These are phyloP conservation scores for Daphne laureola DNA, from an alignment of 441 rosid genomes.

Conservation along the genomic window DNA sequence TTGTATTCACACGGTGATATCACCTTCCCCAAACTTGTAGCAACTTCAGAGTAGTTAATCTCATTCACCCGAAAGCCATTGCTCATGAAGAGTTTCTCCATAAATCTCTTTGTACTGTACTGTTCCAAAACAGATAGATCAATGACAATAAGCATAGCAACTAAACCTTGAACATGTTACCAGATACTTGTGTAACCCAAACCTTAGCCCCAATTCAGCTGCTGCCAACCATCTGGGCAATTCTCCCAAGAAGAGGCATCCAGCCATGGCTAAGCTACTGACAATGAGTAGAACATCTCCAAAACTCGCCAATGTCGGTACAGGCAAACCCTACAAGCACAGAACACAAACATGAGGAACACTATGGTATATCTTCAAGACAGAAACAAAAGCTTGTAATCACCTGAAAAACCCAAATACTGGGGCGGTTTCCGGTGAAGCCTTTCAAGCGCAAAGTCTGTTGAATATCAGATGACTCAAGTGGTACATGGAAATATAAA, in stretches of 20 bases:
- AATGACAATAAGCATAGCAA: not conserved
- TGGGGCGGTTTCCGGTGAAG: constrained; percentile 61
- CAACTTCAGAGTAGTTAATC: constrained; percentile 43
- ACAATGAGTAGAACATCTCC: constrained; percentile 55
- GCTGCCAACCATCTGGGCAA: constrained; percentile 57
- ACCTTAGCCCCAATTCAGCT: constrained; percentile 51
- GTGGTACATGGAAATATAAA: constrained; percentile 62
- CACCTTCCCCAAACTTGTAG: constrained; percentile 48
- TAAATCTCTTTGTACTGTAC: constrained; percentile 48
- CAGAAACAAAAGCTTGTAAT: not conserved
- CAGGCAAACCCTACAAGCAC: constrained; percentile 47
- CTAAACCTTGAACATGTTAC: not conserved
- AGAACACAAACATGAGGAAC: constrained; percentile 11
- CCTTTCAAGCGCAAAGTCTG: constrained; percentile 49
- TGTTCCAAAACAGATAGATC: constrained; percentile 20
- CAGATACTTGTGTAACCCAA: constrained; percentile 3
- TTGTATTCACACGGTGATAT: constrained; percentile 32
- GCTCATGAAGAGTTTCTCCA: constrained; percentile 64
- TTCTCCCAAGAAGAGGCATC: constrained; percentile 68
- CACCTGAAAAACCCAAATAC: constrained; percentile 89
- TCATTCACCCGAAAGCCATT: constrained; percentile 52
- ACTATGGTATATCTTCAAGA: too few species aligned
- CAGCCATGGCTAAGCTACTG: constrained; percentile 61
- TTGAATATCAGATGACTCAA: constrained; percentile 41
- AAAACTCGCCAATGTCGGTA: constrained; percentile 56